Base-by-base conservation (phyloP, 768 basidiomycete genomes). In the Amanita pseudoporphyria region DNA sequence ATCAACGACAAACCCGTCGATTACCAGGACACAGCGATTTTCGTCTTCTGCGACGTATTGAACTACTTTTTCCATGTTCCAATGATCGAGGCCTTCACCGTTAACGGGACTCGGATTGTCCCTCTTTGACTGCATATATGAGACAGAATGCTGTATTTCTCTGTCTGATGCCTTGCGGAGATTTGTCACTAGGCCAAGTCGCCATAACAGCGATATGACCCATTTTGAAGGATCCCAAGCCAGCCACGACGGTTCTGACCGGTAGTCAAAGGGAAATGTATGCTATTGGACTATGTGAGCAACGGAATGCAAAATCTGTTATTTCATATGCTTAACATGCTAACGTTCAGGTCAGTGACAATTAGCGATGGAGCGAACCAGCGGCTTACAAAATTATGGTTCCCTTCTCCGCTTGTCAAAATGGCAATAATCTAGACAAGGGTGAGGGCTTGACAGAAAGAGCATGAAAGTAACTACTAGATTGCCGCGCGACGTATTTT, bases 171-270 rank as follows among this genome's bases (percentile, higher is more conserved):
- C 81, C 14, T 71, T 68, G 3, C 79, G 72, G 13, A 85, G 64
- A 35, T 71, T 65, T 5, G 60, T 65, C 1, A 68, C 76, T 0
- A 80, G 60, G 0, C 79, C 76, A 6, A 79, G 44, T 5, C 55
- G 57, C 54, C 80, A 65, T 9, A 88, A 67, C 4, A 64, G 42
- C 18, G 76, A 59, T 36, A 88, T 87, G 37, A 81, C 72, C 86
- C 84, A 88, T 66, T 87, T 88, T 1, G 83, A 83, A 0, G 87
- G 85, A 62, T 90, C 86, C 84, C 84, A 90, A 55, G 83, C 84
- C 21, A 68, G 61, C 6, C 52, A 41, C 16, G 73, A 70, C 9
- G 79, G 81, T 0, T 79, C 84, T 16, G 85, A 83, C 21, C 85
- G 76, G 63, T 79, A 88, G 62, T 90, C 86, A 51, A 82, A 77